Conservation (phyloP, 129 eudicot genomes). For the Heracleum sosnowskyi region DNA sequence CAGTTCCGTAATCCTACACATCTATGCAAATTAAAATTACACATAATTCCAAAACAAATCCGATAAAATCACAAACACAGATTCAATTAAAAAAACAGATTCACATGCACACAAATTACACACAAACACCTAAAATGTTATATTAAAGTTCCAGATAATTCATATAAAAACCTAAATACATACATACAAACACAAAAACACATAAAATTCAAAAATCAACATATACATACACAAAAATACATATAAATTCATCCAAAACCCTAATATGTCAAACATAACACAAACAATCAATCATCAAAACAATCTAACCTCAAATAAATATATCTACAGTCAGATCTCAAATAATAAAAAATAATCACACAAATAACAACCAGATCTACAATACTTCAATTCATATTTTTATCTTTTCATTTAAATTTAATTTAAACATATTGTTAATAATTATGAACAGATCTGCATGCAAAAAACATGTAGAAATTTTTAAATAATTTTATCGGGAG, state of each 20-base stretch:
- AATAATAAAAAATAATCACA: too few species aligned
- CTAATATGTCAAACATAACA: background rate
- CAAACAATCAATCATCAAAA: background rate
- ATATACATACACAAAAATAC: background rate
- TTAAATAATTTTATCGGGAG: background rate
- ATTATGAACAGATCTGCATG: slow-evolving; percentile 2
- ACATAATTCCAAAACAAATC: background rate
- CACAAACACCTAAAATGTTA: background rate
- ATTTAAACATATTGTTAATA: background rate
- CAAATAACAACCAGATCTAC: background rate
- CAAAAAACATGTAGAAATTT: background rate
- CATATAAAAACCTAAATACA: background rate
- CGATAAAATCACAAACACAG: background rate
- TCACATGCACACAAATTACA: background rate
- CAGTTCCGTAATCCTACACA: background rate
- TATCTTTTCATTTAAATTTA: background rate
- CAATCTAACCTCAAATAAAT: background rate
- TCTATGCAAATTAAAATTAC: background rate
- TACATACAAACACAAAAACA: background rate
- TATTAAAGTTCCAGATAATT: background rate
- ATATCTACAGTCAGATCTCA: background rate
- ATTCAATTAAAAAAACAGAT: background rate
- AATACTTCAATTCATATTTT: background rate
- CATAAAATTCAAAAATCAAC: background rate
- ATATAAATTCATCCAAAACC: background rate